These are phyloP conservation scores for Physaria fendleri DNA, from an alignment of 345 rosid species.

Conservation along the genomic window DNA sequence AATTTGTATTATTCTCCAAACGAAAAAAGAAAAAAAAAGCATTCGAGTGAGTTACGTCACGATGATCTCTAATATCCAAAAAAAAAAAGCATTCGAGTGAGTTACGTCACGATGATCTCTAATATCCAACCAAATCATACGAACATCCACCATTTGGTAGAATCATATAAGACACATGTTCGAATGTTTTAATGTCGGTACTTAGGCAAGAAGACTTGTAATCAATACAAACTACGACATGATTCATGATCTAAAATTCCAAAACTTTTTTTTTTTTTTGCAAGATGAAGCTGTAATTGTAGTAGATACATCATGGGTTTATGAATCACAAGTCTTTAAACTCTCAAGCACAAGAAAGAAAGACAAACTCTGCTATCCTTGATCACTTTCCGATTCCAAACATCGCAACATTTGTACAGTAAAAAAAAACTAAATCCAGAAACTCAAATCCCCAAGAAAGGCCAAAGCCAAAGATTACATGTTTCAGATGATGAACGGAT, in stretches of 20 bases:
- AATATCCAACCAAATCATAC: neutral
- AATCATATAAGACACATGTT: neutral
- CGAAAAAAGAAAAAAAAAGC: no score
- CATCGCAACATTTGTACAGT: conserved; percentile 20
- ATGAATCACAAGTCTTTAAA: conserved; percentile 1
- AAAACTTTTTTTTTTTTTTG: conserved; percentile 8
- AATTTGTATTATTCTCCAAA: conserved; percentile 15
- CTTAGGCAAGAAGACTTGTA: neutral
- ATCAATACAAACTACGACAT: neutral
- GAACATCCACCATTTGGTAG: neutral
- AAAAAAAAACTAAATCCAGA: conserved; percentile 12
- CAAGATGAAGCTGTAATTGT: conserved; percentile 14
- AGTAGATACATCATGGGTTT: conserved; percentile 1
- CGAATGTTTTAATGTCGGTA: neutral
- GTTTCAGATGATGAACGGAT: conserved; percentile 16
- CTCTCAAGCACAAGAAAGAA: conserved; percentile 5
- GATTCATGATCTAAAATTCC: conserved; percentile 4
- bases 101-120: conserved; percentile 10
- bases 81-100: no score
- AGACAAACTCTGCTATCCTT: conserved; percentile 12
- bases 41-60: conserved; percentile 11
- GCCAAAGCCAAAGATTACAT: conserved; percentile 1
- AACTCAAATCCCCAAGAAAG: conserved; percentile 23
- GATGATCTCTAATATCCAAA: neutral
- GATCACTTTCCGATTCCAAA: conserved; percentile 17